Evolutionary conservation across 2,329 filamentous ascomycete genomes (phyloP).

Genomic region (Trichophyton benhamiae): DNA sequence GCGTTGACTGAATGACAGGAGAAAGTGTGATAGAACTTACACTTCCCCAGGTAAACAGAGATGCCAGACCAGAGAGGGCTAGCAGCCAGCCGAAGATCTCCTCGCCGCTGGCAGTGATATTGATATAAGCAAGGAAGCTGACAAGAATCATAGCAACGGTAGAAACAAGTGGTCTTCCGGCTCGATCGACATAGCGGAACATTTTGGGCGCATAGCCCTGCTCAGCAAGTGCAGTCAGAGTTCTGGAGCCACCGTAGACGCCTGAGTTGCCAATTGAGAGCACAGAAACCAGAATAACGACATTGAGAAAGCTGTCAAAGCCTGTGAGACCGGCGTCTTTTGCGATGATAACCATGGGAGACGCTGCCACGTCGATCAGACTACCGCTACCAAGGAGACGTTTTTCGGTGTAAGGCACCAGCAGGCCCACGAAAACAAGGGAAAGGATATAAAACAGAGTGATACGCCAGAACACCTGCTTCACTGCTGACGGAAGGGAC

Average conservation of each 20-base stretch:
- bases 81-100: slow-evolving; percentile 53
- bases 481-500: slow-evolving; percentile 37
- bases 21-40: slow-evolving; percentile 7
- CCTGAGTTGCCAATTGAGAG: slow-evolving; percentile 48
- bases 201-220: slow-evolving; percentile 35
- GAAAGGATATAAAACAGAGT: slow-evolving; percentile 39
- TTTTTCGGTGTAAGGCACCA: slow-evolving; percentile 31
- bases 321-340: slow-evolving; percentile 47
- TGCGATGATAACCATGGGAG: slow-evolving; percentile 56
- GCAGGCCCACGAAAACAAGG: slow-evolving; percentile 35
- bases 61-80: slow-evolving; percentile 49
- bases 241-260: slow-evolving; percentile 47
- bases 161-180: slow-evolving; percentile 34
- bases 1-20: background rate
- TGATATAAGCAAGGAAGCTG: slow-evolving; percentile 32
- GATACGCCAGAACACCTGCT: slow-evolving; percentile 42
- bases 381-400: slow-evolving; percentile 30
- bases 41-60: slow-evolving; percentile 54
- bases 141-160: slow-evolving; percentile 30
- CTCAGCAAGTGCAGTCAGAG: slow-evolving; percentile 42
- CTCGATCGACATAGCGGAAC: slow-evolving; percentile 35
- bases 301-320: slow-evolving; percentile 55
- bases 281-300: slow-evolving; percentile 50
- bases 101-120: slow-evolving; percentile 33
- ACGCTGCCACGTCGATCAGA: slow-evolving; percentile 36